Evolutionary conservation across 305 asterid genomes (phyloP).

Genomic region (Fraxinus albicans): DNA sequence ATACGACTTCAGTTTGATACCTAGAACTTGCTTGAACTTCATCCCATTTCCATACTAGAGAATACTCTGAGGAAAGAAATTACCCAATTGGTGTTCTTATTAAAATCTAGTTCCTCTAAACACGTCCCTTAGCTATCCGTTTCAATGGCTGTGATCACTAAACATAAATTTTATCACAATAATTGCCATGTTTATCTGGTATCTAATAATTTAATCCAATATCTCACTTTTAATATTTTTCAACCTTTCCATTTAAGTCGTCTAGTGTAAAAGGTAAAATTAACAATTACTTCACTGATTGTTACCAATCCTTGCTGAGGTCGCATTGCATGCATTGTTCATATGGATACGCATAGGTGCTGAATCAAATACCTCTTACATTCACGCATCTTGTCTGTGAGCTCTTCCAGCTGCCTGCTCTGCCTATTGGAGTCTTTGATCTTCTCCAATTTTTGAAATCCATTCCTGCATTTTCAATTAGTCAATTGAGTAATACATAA

Average conservation of each 20-base stretch:
- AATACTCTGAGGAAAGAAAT: not conserved
- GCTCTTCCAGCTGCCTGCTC: constrained; percentile 97
- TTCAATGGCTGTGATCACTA: not conserved
- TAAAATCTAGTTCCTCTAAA: not conserved
- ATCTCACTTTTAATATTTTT: not conserved
- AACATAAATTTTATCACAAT: not conserved
- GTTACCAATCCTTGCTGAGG: not conserved
- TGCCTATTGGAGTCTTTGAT: constrained; percentile 83
- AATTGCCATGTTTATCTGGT: not conserved
- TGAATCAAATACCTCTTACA: constrained; percentile 73
- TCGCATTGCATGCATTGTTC: constrained; percentile 3
- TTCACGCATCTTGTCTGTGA: constrained; percentile 91
- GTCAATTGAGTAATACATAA: constrained; percentile 12
- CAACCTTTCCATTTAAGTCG: not conserved
- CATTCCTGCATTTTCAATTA: constrained; percentile 60
- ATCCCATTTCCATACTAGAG: not conserved
- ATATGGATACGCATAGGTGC: not conserved
- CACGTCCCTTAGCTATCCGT: not conserved
- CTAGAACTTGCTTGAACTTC: not conserved
- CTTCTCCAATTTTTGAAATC: constrained; percentile 94
- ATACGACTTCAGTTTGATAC: not conserved
- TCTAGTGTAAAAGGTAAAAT: constrained; percentile 2
- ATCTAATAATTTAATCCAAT: not conserved
- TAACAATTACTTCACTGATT: constrained; percentile 13
- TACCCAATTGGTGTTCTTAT: not conserved